Evolutionary conservation across 306 rosid species (phyloP).

Genomic region (Psophocarpus tetragonolobus): DNA sequence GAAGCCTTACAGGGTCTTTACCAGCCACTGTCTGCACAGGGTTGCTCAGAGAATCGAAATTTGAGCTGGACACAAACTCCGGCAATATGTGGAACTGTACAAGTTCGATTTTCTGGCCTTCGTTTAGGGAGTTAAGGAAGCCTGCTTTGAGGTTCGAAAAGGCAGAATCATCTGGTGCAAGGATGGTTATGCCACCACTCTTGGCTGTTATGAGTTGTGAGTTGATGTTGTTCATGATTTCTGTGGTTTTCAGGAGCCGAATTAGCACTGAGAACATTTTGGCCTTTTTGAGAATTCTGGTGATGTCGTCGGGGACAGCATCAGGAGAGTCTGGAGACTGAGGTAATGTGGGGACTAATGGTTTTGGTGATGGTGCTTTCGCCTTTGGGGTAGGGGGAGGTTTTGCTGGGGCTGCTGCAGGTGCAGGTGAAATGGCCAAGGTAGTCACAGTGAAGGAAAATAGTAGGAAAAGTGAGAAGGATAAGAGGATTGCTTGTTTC

Average conservation of each 20-base stretch:
- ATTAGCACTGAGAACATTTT: constrained; percentile 32
- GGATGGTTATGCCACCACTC: constrained; percentile 36
- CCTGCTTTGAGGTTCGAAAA: constrained; percentile 37
- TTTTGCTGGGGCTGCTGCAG: constrained; percentile 32
- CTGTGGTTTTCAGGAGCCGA: constrained; percentile 42
- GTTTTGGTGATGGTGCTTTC: constrained; percentile 24
- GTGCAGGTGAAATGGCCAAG: constrained; percentile 36
- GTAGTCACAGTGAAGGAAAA: neutral
- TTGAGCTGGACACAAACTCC: constrained; percentile 21
- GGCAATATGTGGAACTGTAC: constrained; percentile 40
- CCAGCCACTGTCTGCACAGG: constrained; percentile 41
- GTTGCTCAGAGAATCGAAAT: constrained; percentile 37
- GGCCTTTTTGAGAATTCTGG: constrained; percentile 43
- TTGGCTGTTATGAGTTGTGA: constrained; percentile 48
- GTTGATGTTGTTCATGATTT: constrained; percentile 46
- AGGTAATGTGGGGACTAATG: constrained; percentile 41
- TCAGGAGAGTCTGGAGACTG: constrained; percentile 34
- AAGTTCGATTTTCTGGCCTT: constrained; percentile 35
- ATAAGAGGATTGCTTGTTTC: constrained; percentile 29
- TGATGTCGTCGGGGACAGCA: constrained; percentile 36
- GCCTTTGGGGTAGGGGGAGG: constrained; percentile 10
- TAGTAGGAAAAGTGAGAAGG: constrained; percentile 23
- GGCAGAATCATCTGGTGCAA: constrained; percentile 38
- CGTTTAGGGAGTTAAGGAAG: constrained; percentile 29
- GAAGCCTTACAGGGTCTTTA: constrained; percentile 28